Conservation (phyloP, 2,329 filamentous ascomycete species). For the Neofusicoccum umdonicola region DNA sequence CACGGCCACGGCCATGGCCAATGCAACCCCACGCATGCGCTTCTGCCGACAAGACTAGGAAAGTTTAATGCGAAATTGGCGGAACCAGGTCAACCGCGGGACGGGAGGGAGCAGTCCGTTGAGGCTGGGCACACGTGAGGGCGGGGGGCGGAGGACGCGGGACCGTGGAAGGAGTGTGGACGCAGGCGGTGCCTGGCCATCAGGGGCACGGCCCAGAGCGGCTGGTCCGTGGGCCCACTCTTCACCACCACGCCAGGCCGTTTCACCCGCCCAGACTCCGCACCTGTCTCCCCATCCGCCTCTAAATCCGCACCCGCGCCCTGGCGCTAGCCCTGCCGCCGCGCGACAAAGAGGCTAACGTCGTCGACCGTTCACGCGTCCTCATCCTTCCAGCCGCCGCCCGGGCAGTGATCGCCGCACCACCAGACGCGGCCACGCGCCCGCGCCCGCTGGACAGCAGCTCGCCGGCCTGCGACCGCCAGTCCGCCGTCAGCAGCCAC, state of each 20-base stretch:
- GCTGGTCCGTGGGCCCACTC: no score
- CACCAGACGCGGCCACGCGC: no score
- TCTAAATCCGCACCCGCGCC: background rate
- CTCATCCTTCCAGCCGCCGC: background rate
- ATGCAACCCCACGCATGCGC: background rate
- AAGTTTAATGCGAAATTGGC: background rate
- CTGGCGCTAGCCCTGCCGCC: background rate
- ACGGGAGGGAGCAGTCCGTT: background rate
- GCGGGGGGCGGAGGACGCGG: background rate
- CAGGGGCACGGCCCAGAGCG: no score
- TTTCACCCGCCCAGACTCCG: conserved; percentile 3
- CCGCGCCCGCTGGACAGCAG: no score
- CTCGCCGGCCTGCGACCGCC: background rate
- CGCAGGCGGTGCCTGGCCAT: no score
- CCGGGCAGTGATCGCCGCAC: background rate
- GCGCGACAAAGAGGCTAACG: background rate
- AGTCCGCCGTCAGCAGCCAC: background rate
- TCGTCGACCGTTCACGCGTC: background rate
- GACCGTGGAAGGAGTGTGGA: background rate
- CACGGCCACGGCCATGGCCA: no score
- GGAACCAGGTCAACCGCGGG: background rate
- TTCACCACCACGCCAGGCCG: background rate
- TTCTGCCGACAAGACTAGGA: background rate
- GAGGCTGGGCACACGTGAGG: background rate
- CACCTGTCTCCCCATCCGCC: background rate